phyloP scores from a whole-genome alignment of 352 stramenopile species.

The Phytophthora meadii region DNA sequence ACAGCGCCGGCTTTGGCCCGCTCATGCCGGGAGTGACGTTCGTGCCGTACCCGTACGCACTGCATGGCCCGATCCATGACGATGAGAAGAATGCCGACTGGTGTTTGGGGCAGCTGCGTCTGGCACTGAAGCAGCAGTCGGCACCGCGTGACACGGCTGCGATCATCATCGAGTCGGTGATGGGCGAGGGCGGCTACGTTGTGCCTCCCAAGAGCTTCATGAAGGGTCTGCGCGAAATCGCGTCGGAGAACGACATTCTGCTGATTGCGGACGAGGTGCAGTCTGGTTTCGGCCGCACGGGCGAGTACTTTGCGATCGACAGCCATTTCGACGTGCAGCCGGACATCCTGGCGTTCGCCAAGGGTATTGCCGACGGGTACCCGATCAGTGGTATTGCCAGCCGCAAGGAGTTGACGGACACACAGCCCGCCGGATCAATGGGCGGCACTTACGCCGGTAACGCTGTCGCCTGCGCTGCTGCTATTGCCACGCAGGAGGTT shows the following conservation, averaged over 20 bases:
- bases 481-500: conserved; percentile 88
- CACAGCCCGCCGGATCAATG: conserved; percentile 88
- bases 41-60: conserved; percentile 89
- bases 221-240: conserved; percentile 91
- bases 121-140: conserved; percentile 93
- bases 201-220: conserved; percentile 92
- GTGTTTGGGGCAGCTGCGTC: conserved; percentile 86
- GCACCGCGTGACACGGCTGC: conserved; percentile 87
- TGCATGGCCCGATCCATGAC: conserved; percentile 86
- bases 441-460: conserved; percentile 95
- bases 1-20: conserved; percentile 88
- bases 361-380: conserved; percentile 93
- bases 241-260: conserved; percentile 92
- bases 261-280: conserved; percentile 95
- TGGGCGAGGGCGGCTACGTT: conserved; percentile 94
- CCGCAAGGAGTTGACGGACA: conserved; percentile 87
- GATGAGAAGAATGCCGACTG: conserved; percentile 71
- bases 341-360: conserved; percentile 94
- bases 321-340: conserved; percentile 85
- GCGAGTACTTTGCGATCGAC: conserved; percentile 89
- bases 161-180: conserved; percentile 92
- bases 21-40: conserved; percentile 86
- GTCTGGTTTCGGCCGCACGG: conserved; percentile 89
- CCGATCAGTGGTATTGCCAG: conserved; percentile 91
- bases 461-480: conserved; percentile 90